These are phyloP conservation scores for Dryas alaskensis DNA, from an alignment of 306 rosid species.

Conservation along the genomic window DNA sequence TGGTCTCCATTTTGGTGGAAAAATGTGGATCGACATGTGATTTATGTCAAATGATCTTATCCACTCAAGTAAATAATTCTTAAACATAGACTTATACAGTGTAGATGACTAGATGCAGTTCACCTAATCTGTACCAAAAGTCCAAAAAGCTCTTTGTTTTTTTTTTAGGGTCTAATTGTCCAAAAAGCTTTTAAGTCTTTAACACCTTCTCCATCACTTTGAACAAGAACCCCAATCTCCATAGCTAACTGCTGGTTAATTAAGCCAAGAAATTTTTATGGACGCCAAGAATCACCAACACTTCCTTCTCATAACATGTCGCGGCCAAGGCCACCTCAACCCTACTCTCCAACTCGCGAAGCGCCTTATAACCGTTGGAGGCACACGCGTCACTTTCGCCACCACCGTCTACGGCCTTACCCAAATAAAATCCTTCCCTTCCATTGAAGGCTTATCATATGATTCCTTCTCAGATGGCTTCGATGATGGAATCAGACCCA, in stretches of 20 bases:
- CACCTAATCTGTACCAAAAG: not conserved
- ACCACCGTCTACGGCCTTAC: not conserved
- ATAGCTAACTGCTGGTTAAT: not conserved
- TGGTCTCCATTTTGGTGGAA: not conserved
- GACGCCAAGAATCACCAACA: not conserved
- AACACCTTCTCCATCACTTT: not conserved
- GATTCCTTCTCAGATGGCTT: conserved; percentile 15
- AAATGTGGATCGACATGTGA: not conserved
- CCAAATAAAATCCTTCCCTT: conserved; percentile 7
- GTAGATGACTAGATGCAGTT: no score
- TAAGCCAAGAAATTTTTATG: not conserved
- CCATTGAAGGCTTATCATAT: conserved; percentile 5
- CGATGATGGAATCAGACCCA: conserved; percentile 11
- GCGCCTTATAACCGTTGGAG: conserved; percentile 4
- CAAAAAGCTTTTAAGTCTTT: no score
- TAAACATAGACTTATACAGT: no score
- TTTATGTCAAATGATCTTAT: not conserved
- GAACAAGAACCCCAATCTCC: no score
- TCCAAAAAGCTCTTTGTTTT: not conserved
- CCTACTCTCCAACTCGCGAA: conserved; percentile 21
- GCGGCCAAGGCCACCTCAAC: conserved; percentile 17
- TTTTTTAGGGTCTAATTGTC: no score
- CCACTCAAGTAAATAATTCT: not conserved
- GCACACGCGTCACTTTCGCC: conserved; percentile 11
- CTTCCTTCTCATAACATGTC: conserved; percentile 13